Conservation (phyloP, 1,284 basidiomycete genomes). For the Trichosporon ovoides region DNA sequence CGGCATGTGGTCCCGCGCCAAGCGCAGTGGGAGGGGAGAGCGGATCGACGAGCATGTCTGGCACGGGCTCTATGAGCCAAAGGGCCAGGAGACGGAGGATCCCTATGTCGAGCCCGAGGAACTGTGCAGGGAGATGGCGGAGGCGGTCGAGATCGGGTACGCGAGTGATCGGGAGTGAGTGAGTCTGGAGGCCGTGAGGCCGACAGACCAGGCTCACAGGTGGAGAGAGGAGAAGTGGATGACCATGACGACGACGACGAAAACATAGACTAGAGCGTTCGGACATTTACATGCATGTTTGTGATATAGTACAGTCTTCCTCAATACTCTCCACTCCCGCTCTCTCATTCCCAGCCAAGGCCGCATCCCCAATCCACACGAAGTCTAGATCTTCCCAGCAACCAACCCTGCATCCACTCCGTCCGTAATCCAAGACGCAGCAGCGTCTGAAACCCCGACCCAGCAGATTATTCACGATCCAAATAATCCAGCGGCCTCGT, state of each 20-base stretch:
- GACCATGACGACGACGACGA: not conserved
- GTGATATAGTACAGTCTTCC: not conserved
- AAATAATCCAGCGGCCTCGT: constrained; percentile 42
- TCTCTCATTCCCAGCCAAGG: too few relatives aligned
- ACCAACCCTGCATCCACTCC: too few relatives aligned
- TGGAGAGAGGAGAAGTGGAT: not conserved
- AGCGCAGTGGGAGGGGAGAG: constrained; percentile 44
- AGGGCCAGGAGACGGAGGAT: constrained; percentile 9
- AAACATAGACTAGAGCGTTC: not conserved
- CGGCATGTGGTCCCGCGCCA: constrained; percentile 57
- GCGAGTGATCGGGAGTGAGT: constrained; percentile 12
- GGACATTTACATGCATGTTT: not conserved
- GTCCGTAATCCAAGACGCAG: too few relatives aligned
- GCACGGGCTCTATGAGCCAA: constrained; percentile 18
- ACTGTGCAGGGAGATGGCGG: constrained; percentile 22
- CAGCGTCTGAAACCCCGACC: too few relatives aligned
- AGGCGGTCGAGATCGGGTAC: constrained; percentile 24
- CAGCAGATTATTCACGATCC: constrained; percentile 15
- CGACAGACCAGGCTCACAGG: too few relatives aligned
- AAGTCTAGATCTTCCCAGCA: too few relatives aligned
- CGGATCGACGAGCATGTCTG: constrained; percentile 40
- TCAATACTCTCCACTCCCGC: not conserved
- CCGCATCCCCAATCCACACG: too few relatives aligned
- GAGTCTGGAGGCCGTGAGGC: not conserved
- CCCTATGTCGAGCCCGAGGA: constrained; percentile 10